phyloP scores from a whole-genome alignment of 768 basidiomycete genomes.

The Thelephora ganbajun region DNA sequence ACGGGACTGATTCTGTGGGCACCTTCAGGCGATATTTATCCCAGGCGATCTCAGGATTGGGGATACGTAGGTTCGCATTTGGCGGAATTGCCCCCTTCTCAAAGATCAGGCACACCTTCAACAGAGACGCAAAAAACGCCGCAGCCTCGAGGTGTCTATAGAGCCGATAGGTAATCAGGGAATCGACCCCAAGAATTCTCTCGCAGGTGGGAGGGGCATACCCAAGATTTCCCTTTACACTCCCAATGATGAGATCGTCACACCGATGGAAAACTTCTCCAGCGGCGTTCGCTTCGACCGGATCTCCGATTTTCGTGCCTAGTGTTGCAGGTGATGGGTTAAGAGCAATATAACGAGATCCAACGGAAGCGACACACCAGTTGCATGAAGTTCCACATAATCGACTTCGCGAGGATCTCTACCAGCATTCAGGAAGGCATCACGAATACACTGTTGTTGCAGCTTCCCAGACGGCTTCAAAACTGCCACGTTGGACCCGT shows the following conservation, averaged over 20 bases:
- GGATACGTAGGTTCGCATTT: conserved; percentile 20
- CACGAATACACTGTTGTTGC: conserved; percentile 23
- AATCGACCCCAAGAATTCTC: neutral
- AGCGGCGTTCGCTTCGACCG: conserved; percentile 35
- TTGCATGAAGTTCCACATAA: conserved; percentile 36
- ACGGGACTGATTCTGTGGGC: conserved; percentile 16
- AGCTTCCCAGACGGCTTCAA: conserved; percentile 24
- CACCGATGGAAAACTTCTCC: conserved; percentile 22
- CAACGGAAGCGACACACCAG: conserved; percentile 16
- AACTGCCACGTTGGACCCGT: conserved; percentile 23
- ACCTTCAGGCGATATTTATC: conserved; percentile 23
- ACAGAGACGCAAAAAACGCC: conserved; percentile 30
- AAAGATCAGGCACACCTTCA: conserved; percentile 27
- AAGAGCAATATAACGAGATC: neutral
- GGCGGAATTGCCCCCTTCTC: conserved; percentile 23
- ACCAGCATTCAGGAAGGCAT: conserved; percentile 20
- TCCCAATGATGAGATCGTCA: conserved; percentile 24
- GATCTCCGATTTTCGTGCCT: conserved; percentile 33
- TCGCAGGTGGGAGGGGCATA: conserved; percentile 9
- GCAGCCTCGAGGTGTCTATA: conserved; percentile 27
- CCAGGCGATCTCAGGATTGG: conserved; percentile 28
- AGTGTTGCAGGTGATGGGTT: neutral
- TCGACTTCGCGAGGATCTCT: conserved; percentile 26
- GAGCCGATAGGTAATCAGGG: neutral
- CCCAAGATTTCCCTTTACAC: conserved; percentile 35